Evolutionary conservation across 805 yeast genomes (phyloP).

Genomic region (Nakazawaea ishiwadae): DNA sequence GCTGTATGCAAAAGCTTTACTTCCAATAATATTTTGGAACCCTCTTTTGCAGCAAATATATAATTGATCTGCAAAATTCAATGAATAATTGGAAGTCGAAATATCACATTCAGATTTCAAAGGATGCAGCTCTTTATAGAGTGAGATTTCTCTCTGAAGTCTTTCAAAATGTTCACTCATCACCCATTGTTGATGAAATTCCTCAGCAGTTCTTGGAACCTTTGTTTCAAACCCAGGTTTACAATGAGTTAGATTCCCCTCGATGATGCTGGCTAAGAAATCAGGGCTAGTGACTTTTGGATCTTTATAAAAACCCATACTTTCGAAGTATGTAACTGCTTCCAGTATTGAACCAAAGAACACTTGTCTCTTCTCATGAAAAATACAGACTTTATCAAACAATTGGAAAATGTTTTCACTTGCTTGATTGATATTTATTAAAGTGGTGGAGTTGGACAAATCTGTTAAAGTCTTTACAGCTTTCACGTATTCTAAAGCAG

Average conservation of each 20-base stretch:
- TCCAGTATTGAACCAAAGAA: constrained; percentile 41
- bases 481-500: constrained; percentile 52
- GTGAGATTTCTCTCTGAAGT: constrained; percentile 32
- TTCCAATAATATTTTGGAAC: constrained; percentile 37
- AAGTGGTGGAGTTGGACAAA: constrained; percentile 44
- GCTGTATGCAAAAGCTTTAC: constrained; percentile 36
- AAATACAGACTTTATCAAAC: constrained; percentile 47
- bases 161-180: constrained; percentile 25
- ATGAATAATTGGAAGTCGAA: constrained; percentile 38
- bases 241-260: constrained; percentile 24
- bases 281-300: constrained; percentile 58
- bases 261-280: constrained; percentile 49
- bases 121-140: constrained; percentile 1
- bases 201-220: constrained; percentile 32
- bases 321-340: constrained; percentile 45
- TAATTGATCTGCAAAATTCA: constrained; percentile 44
- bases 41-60: constrained; percentile 32
- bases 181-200: constrained; percentile 35
- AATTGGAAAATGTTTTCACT: constrained; percentile 51
- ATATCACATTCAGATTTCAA: constrained; percentile 31
- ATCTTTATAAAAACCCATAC: constrained; percentile 55
- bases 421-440: constrained; percentile 59
- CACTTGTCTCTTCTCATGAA: constrained; percentile 55
- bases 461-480: constrained; percentile 48
- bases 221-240: constrained; percentile 27